Base-by-base conservation (phyloP, 768 basidiomycete species). In the Bullera alba region DNA sequence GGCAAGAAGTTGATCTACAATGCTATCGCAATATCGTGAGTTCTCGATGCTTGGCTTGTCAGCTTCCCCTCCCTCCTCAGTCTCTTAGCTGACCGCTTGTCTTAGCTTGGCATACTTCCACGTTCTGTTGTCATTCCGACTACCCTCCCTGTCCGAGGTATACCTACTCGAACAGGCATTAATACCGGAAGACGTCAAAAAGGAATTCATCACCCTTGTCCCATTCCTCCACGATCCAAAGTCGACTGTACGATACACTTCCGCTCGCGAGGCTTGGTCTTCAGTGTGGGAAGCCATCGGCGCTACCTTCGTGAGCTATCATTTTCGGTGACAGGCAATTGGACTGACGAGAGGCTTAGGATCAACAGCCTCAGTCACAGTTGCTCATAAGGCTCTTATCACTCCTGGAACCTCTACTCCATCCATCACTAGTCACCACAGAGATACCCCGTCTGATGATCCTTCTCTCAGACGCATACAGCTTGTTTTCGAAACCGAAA, bases 191-290 rank as follows among this genome's bases (percentile, higher is more conserved):
- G 63, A 65, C 23, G 19, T 65, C 27, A 53, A 48, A 36, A 17
- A 21, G 3, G 60, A 57, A 17, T 14, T 65, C 14, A 28, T 36
- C 2, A 12, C 30, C 4, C 34, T 63, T 1, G 37, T 69, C 7
- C 67, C 67, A 1, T 69, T 69, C 46, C 22, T 69, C 2, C 34
- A 49, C 4, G 63, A 69, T 17, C 51, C 50, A n/a, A 61, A 60
- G 44, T 69, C 67, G 7, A 69, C 61, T 3, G 42, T 58, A 2
- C 58, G 67, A 15, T 51, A 61, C 48, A 35, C 37, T 14, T 48
- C 53, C 2, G 38, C 42, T 7, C 39, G 61, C 42, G 56, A 56
- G 17, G 67, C 67, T 6, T 69, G 58, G 50, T 46, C 58, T 4
- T 47, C 51, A 4, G 48, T 61, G 5, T 69, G 67, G 67, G 63